Evolutionary conservation across 2,329 filamentous ascomycete species (phyloP), one percentile per base, ranked within the genome.

Genomic region (Colletotrichum australisinense): DNA sequence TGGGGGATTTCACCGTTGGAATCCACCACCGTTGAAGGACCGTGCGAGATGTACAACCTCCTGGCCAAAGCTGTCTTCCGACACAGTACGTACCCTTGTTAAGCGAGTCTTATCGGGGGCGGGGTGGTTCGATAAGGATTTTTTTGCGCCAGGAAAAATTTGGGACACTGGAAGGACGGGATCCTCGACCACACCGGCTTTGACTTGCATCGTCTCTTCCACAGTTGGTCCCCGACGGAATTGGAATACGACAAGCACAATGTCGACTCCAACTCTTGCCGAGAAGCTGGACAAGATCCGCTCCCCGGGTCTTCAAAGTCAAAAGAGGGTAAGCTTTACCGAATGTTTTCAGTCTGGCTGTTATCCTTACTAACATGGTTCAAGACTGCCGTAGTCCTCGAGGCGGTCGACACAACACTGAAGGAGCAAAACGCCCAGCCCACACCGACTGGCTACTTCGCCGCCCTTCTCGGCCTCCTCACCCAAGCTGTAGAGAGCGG

Each of bases 231-330:
- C 42, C 59, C 73, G 72, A 74, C 69, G 42, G 69, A 70, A 70
- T 70, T 73, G 70, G 70, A 70, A 64, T 22, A 71, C 65, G 68
- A 77, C 79, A 67, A 73, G 74, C 72, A 82, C 79, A 73, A 90
- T 89, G 88, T 83, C 85, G 78, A 84, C 85, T 76, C 80, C 85
- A 78, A 86, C 87, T 76, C 80, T 98, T 80, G 92, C 93, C 83
- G 96, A 98, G 88, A 97, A 95, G 88, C 91, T 99, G 82, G 94
- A 96, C 86, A 98, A 97, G 90, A 98, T 98, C 84, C 94, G 97
- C 85, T 97, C 94, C 81, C 97, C 97, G 69, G 98, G 97, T 84
- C 91, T 98, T 79, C 94, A 98, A 84, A 98, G 94, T 83, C 95
- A 98, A 86, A 92, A 97, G 83, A 95, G 95, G 90, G 95, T 97